Conservation (phyloP, 139 green algal genomes). For the Yamagishiella unicocca region DNA sequence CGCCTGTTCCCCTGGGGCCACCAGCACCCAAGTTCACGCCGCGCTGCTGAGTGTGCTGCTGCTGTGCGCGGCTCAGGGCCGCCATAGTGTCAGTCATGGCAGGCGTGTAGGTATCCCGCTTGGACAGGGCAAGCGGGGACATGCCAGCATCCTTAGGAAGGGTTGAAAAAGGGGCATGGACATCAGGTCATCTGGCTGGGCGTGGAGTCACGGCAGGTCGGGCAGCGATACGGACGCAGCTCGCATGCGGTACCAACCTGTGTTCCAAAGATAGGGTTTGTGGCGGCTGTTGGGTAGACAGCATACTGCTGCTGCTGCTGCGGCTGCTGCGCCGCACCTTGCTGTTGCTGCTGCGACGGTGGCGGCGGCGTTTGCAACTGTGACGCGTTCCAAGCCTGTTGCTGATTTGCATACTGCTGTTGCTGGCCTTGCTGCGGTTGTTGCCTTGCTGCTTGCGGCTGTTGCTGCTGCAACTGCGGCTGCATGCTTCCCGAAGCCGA, state of each 20-base stretch:
- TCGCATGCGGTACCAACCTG: neutral
- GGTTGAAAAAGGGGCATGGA: neutral
- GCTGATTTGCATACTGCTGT: neutral
- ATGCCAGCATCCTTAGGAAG: neutral
- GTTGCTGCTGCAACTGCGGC: neutral
- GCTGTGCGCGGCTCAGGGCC: neutral
- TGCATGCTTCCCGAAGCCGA: neutral
- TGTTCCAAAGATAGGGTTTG: conserved; percentile 11
- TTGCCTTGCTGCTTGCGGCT: neutral
- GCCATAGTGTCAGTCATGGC: conserved; percentile 39
- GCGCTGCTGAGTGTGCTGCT: neutral
- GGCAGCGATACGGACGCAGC: neutral
- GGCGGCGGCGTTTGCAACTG: neutral
- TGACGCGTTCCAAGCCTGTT: neutral
- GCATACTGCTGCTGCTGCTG: neutral
- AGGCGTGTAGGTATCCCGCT: conserved; percentile 45
- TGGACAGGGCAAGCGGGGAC: conserved; percentile 20
- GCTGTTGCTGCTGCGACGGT: neutral
- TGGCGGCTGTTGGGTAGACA: neutral
- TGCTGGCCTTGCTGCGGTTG: neutral
- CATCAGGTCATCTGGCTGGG: no score
- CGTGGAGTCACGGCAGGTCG: no score
- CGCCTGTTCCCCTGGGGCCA: neutral
- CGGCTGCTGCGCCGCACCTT: neutral
- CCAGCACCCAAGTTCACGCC: neutral